phyloP scores from a whole-genome alignment of 495 filamentous ascomycete species.

The Aspergillus cristatus region DNA sequence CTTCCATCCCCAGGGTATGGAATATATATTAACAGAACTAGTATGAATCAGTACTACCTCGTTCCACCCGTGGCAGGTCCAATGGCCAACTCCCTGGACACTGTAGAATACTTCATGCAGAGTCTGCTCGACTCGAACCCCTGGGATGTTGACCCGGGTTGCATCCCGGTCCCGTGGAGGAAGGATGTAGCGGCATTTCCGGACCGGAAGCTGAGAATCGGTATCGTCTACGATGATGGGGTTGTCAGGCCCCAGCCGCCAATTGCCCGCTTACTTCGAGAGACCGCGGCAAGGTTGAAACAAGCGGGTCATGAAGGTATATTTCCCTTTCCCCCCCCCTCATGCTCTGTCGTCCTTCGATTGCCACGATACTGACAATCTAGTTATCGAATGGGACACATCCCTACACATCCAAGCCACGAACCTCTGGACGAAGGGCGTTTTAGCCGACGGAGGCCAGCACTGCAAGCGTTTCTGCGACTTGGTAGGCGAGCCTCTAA shows the following conservation, averaged over 20 bases:
- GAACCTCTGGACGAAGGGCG: slow-evolving; percentile 40
- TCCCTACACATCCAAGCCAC: slow-evolving; percentile 22
- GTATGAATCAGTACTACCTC: slow-evolving; percentile 21
- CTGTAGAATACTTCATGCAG: slow-evolving; percentile 33
- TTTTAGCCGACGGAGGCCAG: slow-evolving; percentile 50
- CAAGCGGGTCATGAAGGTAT: slow-evolving; percentile 35
- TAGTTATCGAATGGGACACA: slow-evolving; percentile 39
- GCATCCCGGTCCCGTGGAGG: slow-evolving; percentile 38
- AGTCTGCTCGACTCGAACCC: slow-evolving; percentile 25
- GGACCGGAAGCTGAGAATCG: slow-evolving; percentile 35
- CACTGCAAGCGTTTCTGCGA: slow-evolving; percentile 40
- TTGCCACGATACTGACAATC: neutral
- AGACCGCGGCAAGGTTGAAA: slow-evolving; percentile 33
- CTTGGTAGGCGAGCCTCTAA: slow-evolving; percentile 47
- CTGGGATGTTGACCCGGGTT: slow-evolving; percentile 32
- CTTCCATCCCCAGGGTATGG: neutral
- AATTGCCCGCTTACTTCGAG: slow-evolving; percentile 31
- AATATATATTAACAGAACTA: neutral
- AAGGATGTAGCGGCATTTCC: slow-evolving; percentile 15
- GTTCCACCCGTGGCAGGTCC: slow-evolving; percentile 34
- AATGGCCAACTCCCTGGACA: slow-evolving; percentile 31
- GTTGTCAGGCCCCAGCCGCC: slow-evolving; percentile 49
- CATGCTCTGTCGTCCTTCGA: neutral
- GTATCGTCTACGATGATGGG: slow-evolving; percentile 44
- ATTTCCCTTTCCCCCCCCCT: slow-evolving; percentile 1